Evolutionary conservation across 495 filamentous ascomycete species (phyloP).

Genomic region (Trichodelitschia bisporula): DNA sequence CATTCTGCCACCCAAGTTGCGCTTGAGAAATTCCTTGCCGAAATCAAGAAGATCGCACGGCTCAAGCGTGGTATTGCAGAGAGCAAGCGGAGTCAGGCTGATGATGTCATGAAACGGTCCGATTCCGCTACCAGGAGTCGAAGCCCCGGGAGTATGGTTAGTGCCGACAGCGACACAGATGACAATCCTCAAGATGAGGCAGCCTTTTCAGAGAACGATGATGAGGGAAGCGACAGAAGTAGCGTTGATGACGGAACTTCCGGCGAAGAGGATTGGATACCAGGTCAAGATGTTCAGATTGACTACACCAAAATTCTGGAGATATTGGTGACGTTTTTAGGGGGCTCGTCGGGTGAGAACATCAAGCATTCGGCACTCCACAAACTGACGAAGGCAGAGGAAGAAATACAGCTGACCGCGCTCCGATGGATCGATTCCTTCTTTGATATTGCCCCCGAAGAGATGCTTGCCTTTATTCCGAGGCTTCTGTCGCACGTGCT

Average conservation of each 20-base stretch:
- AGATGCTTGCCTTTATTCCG: slow-evolving; percentile 88
- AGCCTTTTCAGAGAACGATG: slow-evolving; percentile 23
- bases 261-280: slow-evolving; percentile 82
- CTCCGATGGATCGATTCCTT: slow-evolving; percentile 91
- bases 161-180: slow-evolving; percentile 5
- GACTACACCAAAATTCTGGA: slow-evolving; percentile 81
- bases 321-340: slow-evolving; percentile 69
- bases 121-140: slow-evolving; percentile 29
- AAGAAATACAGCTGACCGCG: slow-evolving; percentile 74
- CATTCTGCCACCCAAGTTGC: slow-evolving; percentile 74
- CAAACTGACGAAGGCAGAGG: slow-evolving; percentile 27
- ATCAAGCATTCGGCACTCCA: neutral
- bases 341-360: slow-evolving; percentile 45
- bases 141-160: slow-evolving; percentile 4
- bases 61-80: slow-evolving; percentile 84
- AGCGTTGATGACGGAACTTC: slow-evolving; percentile 36
- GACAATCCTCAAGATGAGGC: slow-evolving; percentile 5
- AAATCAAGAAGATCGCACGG: slow-evolving; percentile 83
- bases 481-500: slow-evolving; percentile 76
- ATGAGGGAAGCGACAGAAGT: slow-evolving; percentile 15
- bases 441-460: slow-evolving; percentile 90
- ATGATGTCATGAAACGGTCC: slow-evolving; percentile 39
- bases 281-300: slow-evolving; percentile 88
- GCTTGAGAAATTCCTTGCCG: slow-evolving; percentile 75
- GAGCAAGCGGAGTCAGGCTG: slow-evolving; percentile 41